Evolutionary conservation across 345 rosid species (phyloP).

Genomic region (Eucalyptus melliodora): DNA sequence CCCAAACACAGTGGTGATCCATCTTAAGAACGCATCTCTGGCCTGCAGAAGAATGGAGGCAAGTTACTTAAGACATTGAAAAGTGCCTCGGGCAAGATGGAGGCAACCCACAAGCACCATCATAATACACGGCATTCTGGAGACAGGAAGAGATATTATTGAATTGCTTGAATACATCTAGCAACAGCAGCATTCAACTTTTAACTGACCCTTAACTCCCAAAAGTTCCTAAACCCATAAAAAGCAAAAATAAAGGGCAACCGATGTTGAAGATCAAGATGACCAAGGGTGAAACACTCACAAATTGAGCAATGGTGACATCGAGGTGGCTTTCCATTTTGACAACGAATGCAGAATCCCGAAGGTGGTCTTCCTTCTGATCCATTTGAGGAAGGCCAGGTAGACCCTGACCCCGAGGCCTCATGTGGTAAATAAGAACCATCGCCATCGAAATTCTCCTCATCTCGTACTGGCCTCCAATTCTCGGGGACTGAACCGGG

Average conservation of each 20-base stretch:
- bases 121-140: not conserved
- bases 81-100: not conserved
- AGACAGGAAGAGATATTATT: not conserved
- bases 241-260: not conserved
- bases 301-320: conserved; percentile 97
- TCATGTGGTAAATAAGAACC: conserved; percentile 4
- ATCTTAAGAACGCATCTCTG: conserved; percentile 95
- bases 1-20: conserved; percentile 99
- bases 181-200: not conserved
- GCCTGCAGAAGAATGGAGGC: conserved; percentile 25
- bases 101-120: not conserved
- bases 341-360: conserved; percentile 51
- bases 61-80: not conserved
- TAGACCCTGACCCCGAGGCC: not conserved
- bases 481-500: conserved; percentile 83
- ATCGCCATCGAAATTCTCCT: conserved; percentile 42
- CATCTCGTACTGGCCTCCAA: conserved; percentile 28
- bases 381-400: conserved; percentile 4
- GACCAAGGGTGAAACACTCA: conserved; percentile 15
- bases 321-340: conserved; percentile 80
- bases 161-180: not conserved
- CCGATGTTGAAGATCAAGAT: not conserved
- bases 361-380: conserved; percentile 21
- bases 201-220: not conserved
- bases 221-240: not conserved